Base-by-base conservation (phyloP, 164 flowering plant genomes). In the Liquidambar formosana region DNA sequence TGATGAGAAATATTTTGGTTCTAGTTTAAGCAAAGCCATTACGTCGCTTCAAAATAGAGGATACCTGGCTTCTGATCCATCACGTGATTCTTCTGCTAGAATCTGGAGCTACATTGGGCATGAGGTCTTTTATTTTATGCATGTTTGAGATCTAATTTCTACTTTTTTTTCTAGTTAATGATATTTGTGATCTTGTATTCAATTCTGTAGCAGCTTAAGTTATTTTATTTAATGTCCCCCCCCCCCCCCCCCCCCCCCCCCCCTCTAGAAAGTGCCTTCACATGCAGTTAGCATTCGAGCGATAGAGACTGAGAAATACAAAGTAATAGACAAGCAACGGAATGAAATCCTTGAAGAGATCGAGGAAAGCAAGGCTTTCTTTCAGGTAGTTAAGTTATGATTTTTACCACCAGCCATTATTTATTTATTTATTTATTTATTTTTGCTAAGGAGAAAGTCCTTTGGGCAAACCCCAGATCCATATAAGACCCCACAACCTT, bases 341-440 rank as follows among this genome's bases (percentile, higher is more conserved):
- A 68, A 86, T 76, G 88, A 84, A 73, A 76, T 89, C 58, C 89
- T 95, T 66, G 99, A 95, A 73, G 97, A 92, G 74, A 89, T 95
- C 58, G 99, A 95, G 79, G 97, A 95, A 81, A 95, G 97, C 89
- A 91, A 69, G 77, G 99, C 99, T 73, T 95, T 95, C 82, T 95
- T 89, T 81, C 97, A 95, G 97, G 99, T 92, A 66, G 41, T 14
- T 21, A 63, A 38, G 21, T 53, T 60, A 18, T 5, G 28, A 27
- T 56, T 61, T 28, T 21, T 47, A 58, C n/a, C n/a, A n/a, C n/a
- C n/a, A n/a, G n/a, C n/a, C n/a, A n/a, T n/a, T n/a, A n/a, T n/a
- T n/a, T n/a, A n/a, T n/a, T n/a, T n/a, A n/a, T n/a, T n/a, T n/a
- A n/a, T n/a, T n/a, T n/a, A n/a, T n/a, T n/a, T n/a, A n/a, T n/a